Evolutionary conservation across 1,139 yeast species (phyloP).

Genomic region (Kodamaea alishanica): DNA sequence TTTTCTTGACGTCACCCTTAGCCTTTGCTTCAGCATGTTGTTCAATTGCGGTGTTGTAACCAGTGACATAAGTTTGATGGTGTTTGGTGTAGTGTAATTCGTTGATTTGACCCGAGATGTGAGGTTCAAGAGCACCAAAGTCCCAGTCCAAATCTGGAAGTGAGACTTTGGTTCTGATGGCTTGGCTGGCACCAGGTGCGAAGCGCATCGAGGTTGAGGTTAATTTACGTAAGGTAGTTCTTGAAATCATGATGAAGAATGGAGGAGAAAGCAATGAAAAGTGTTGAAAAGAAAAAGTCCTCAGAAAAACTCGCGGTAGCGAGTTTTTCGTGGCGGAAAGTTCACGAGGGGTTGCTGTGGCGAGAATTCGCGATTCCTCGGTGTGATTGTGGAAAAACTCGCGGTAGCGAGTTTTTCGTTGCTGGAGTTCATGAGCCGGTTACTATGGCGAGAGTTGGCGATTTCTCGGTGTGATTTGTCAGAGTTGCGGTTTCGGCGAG

Average conservation of each 20-base stretch:
- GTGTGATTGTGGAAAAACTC: too few relatives aligned
- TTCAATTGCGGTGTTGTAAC: constrained; percentile 80
- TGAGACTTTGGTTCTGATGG: constrained; percentile 61
- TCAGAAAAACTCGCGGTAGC: neutral
- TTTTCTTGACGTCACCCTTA: constrained; percentile 61
- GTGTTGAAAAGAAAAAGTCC: neutral
- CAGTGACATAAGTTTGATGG: constrained; percentile 91
- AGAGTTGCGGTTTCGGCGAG: too few relatives aligned
- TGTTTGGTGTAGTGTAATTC: constrained; percentile 90
- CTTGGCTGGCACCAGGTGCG: constrained; percentile 20
- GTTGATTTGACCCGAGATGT: constrained; percentile 84
- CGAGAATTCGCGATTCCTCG: too few relatives aligned
- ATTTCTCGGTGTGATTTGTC: too few relatives aligned
- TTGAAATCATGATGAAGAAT: constrained; percentile 6
- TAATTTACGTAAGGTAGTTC: constrained; percentile 17
- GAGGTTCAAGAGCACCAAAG: constrained; percentile 86
- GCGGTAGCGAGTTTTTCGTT: too few relatives aligned
- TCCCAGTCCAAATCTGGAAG: constrained; percentile 88
- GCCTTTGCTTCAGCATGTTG: constrained; percentile 69
- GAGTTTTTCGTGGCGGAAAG: too few relatives aligned
- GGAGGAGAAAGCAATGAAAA: neutral
- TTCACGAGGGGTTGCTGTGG: too few relatives aligned
- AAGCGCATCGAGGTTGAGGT: constrained; percentile 14
- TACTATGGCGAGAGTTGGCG: too few relatives aligned
- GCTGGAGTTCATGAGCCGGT: too few relatives aligned